These are phyloP conservation scores for Acanthamoeba culbertsoni DNA, from an alignment of 208 protist genomes.

Conservation along the genomic window DNA sequence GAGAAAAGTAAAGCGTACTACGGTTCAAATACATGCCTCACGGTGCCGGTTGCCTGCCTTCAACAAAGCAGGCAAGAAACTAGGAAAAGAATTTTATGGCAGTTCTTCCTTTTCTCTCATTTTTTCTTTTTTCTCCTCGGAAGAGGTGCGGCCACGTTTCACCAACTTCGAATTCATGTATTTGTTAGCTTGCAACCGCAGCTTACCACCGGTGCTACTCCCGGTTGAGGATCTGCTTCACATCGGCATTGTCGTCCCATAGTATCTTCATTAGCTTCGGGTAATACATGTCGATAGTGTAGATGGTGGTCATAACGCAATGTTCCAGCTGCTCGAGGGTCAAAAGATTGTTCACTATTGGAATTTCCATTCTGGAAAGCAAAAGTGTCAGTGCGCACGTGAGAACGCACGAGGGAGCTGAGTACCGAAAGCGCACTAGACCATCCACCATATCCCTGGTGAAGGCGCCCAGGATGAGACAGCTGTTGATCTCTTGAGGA, in stretches of 20 bases:
- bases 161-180: no score
- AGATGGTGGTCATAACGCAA: constrained; percentile 5
- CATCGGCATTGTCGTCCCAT: not conserved
- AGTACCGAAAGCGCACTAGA: not conserved
- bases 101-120: no score
- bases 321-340: not conserved
- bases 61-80: no score
- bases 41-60: no score
- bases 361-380: not conserved
- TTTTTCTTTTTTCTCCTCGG: no score
- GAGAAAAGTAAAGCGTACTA: no score
- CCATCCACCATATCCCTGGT: not conserved
- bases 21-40: no score
- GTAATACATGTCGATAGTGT: constrained; percentile 12
- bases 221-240: not conserved
- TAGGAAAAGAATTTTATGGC: no score
- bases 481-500: not conserved
- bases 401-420: not conserved
- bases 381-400: not conserved
- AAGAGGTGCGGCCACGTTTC: no score
- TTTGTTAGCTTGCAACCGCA: no score
- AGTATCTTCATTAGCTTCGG: constrained; percentile 35
- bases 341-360: not conserved
- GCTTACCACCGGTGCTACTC: no score
- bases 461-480: not conserved